Conservation (phyloP, 768 basidiomycete species). For the Trametes cubensis region DNA sequence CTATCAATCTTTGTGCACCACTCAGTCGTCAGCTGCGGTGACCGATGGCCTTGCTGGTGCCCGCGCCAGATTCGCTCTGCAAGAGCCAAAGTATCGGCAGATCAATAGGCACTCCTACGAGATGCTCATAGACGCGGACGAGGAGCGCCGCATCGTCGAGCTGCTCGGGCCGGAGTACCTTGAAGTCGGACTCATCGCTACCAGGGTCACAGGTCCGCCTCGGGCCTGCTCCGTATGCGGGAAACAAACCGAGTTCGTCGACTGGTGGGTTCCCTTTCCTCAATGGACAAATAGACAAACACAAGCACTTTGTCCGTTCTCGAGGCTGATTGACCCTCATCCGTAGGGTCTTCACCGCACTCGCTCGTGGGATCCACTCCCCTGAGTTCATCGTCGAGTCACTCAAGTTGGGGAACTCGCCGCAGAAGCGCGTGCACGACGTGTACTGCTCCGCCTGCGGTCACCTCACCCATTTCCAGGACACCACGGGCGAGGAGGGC, state of each 20-base stretch:
- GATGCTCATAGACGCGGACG: conserved; percentile 13
- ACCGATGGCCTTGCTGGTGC: neutral
- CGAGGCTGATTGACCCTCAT: neutral
- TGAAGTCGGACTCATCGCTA: conserved; percentile 2
- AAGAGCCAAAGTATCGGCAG: neutral
- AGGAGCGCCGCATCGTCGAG: conserved; percentile 8
- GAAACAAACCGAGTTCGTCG: conserved; percentile 25
- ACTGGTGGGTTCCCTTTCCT: conserved; percentile 13
- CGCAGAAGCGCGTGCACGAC: conserved; percentile 21
- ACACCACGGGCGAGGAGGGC: conserved; percentile 9
- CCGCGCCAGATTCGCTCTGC: neutral
- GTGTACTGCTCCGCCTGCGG: conserved; percentile 26
- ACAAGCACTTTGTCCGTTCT: no score
- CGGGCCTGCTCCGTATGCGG: conserved; percentile 14
- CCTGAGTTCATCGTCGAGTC: conserved; percentile 22
- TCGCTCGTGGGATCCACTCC: conserved; percentile 20
- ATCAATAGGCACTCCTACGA: neutral
- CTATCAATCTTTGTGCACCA: neutral
- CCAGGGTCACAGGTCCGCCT: conserved; percentile 8
- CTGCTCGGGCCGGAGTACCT: conserved; percentile 18
- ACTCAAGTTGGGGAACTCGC: conserved; percentile 9
- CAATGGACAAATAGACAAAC: no score
- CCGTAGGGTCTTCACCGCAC: conserved; percentile 20
- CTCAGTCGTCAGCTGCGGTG: neutral
- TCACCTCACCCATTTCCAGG: conserved; percentile 10